phyloP scores from a whole-genome alignment of 768 basidiomycete genomes.

The Kwoniella sp. region DNA sequence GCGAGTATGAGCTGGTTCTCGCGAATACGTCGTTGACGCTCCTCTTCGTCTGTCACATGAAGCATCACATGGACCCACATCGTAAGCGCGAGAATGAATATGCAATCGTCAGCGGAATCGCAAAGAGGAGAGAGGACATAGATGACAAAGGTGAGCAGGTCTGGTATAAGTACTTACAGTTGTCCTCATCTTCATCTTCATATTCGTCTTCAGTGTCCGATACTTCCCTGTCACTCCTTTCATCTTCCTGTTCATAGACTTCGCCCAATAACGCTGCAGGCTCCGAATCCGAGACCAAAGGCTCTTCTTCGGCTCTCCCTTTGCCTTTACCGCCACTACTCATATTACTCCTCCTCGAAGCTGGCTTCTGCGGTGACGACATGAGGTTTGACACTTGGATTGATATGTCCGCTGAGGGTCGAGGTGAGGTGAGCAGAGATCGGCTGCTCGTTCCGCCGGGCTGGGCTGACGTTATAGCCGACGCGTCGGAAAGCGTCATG shows the following conservation, averaged over 20 bases:
- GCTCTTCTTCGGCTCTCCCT: slow-evolving; percentile 1
- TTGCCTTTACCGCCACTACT: slow-evolving; percentile 5
- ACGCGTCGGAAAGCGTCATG: slow-evolving; percentile 10
- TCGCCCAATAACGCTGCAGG: too few species aligned
- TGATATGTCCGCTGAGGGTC: not conserved
- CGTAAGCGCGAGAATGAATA: not conserved
- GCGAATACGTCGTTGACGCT: slow-evolving; percentile 34
- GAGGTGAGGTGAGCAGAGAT: not conserved
- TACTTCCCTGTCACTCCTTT: slow-evolving; percentile 7
- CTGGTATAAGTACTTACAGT: slow-evolving; percentile 17
- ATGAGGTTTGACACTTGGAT: not conserved
- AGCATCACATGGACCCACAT: slow-evolving; percentile 19
- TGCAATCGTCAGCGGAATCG: not conserved
- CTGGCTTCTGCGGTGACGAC: not conserved
- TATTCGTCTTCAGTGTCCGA: slow-evolving; percentile 8
- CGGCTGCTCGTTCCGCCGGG: not conserved
- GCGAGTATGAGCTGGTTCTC: slow-evolving; percentile 37
- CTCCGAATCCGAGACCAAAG: not conserved
- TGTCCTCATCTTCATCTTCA: slow-evolving; percentile 22
- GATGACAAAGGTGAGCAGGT: not conserved
- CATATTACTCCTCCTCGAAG: not conserved
- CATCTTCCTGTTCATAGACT: slow-evolving; percentile 6
- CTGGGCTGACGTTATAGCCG: not conserved
- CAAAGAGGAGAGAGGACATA: not conserved
- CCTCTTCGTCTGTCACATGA: slow-evolving; percentile 34